phyloP scores from a whole-genome alignment of 2,329 filamentous ascomycete species.

The Fusarium continuum region DNA sequence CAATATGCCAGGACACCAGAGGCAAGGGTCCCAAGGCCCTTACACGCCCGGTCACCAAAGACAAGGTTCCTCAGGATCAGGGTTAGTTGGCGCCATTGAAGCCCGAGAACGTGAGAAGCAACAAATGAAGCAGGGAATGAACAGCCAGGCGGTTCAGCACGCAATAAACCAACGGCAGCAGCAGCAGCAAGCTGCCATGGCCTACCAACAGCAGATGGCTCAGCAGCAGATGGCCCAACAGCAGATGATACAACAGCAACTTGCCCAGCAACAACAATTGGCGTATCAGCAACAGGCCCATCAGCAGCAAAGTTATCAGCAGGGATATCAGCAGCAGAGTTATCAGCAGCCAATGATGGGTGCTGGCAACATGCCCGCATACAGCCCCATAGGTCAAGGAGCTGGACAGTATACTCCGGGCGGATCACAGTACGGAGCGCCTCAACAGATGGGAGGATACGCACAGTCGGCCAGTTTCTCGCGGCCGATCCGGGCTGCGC shows the following conservation, averaged over 20 bases:
- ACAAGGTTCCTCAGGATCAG: constrained; percentile 61
- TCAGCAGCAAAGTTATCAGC: constrained; percentile 42
- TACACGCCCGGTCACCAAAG: constrained; percentile 66
- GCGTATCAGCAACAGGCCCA: constrained; percentile 60
- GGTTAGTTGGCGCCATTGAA: constrained; percentile 82
- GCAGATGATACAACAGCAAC: constrained; percentile 39
- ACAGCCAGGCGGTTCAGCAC: constrained; percentile 47
- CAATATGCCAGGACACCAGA: constrained; percentile 66
- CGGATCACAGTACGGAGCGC: constrained; percentile 34
- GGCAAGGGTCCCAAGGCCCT: constrained; percentile 58
- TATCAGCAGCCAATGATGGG: constrained; percentile 43
- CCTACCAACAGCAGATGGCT: constrained; percentile 62
- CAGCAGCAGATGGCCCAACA: constrained; percentile 44
- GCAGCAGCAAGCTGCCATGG: constrained; percentile 27
- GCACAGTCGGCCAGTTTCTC: constrained; percentile 45
- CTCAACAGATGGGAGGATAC: constrained; percentile 34
- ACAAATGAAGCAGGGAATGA: constrained; percentile 73
- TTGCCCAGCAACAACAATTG: constrained; percentile 47
- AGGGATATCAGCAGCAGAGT: constrained; percentile 36
- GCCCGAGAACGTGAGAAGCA: constrained; percentile 80
- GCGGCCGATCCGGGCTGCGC: constrained; percentile 47
- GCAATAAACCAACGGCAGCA: constrained; percentile 37
- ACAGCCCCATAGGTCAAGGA: constrained; percentile 40
- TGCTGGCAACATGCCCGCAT: constrained; percentile 39
- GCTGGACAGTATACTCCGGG: constrained; percentile 34